Conservation (phyloP, 208 protist species). For the Angomonas deanei region DNA sequence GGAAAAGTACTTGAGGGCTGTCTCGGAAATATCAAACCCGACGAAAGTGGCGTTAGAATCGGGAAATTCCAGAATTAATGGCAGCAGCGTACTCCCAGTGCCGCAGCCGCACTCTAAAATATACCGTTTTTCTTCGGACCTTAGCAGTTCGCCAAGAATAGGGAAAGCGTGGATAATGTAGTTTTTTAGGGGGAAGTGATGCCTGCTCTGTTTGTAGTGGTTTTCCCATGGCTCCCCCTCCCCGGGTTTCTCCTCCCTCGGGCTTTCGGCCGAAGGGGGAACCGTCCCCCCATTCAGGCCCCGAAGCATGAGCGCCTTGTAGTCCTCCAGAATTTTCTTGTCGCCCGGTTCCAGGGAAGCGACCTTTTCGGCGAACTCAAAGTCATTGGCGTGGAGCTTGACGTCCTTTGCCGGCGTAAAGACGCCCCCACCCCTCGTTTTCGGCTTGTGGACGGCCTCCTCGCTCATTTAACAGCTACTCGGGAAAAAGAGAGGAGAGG, state of each 20-base stretch:
- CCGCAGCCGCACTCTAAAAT: slow-evolving; percentile 75
- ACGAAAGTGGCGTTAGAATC: slow-evolving; percentile 36
- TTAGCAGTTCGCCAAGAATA: slow-evolving; percentile 27
- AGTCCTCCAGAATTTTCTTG: slow-evolving; percentile 20
- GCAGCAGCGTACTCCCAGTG: slow-evolving; percentile 67
- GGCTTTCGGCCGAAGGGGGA: neutral
- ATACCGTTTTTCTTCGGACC: neutral
- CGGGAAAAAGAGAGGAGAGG: neutral
- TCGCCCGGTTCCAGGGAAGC: slow-evolving; percentile 24
- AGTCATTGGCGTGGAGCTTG: slow-evolving; percentile 66
- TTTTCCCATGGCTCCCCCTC: slow-evolving; percentile 32
- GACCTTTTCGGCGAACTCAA: slow-evolving; percentile 44
- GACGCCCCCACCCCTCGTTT: slow-evolving; percentile 26
- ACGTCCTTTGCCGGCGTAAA: slow-evolving; percentile 55
- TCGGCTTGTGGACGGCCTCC: slow-evolving; percentile 8
- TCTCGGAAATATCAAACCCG: slow-evolving; percentile 55
- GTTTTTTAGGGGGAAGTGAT: slow-evolving; percentile 80
- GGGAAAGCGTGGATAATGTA: slow-evolving; percentile 76
- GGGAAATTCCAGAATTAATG: slow-evolving; percentile 48
- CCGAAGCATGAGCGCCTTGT: slow-evolving; percentile 10
- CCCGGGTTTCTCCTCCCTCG: neutral
- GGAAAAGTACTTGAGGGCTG: slow-evolving; percentile 38
- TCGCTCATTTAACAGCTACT: slow-evolving; percentile 12
- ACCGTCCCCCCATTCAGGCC: neutral
- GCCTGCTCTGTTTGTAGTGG: slow-evolving; percentile 42